Base-by-base conservation (phyloP, 257 asterid species). In the Hygrophila difformis region DNA sequence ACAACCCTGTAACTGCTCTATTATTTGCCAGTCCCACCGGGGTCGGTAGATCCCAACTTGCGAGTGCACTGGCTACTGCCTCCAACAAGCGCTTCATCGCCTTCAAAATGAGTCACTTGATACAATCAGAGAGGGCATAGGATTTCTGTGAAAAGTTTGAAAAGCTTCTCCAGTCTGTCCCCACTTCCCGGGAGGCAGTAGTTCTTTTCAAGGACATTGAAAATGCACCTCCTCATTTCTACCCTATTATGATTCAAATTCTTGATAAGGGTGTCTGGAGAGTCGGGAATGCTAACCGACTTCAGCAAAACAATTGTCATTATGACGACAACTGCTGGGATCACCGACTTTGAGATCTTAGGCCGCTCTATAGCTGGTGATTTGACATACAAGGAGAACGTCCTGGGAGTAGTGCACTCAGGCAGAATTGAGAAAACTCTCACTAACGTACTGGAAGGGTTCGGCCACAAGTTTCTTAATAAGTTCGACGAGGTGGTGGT, bases 401-500 rank as follows among this genome's bases (percentile, higher is more conserved):
- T n/a, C n/a, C n/a, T n/a, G n/a, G n/a, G 64, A 81, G 75, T 50
- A 64, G 81, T 28, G 71, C n/a, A 79, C 53, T 81, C 74, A 57
- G 74, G 71, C 67, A 28, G 81, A 19, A 81, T 81, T 64, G 72
- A 73, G 70, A 75, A 75, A 46, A 50, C 66, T 57, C 72, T 60
- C 46, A 68, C 75, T 0, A 87, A 62, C 50, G 84, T 74, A 59
- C 63, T 86, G 64, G 82, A 82, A 66, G 76, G 66, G 39, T 86
- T 79, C 78, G 53, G 87, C 61, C 95, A 91, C 0, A 93, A 85
- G 53, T 85, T 85, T 28, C 55, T 85, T 55, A 85, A 85, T 67
- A 63, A 92, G 39, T 52, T 86, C 55, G 94, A 86, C n/a, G 96
- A 79, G 52, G 74, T 82, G 72, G 71, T 86, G 0, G 79, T 79